Base-by-base conservation (phyloP, 2,329 filamentous ascomycete genomes). In the Venturia effusa region DNA sequence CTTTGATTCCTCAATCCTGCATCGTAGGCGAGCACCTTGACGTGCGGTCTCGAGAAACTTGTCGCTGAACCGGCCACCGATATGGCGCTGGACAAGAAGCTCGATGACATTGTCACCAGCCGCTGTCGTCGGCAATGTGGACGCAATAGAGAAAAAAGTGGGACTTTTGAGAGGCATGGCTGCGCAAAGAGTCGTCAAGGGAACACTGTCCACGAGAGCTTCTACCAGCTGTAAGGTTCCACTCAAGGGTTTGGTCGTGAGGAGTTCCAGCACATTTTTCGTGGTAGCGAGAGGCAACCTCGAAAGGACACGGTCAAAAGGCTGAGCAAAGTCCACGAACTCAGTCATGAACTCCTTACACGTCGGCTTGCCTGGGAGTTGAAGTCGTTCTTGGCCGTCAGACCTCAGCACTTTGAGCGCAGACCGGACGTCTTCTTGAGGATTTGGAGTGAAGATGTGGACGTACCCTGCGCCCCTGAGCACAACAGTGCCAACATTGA, bases 401-500 rank as follows among this genome's bases (percentile, higher is more conserved):
- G 30, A 5, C 61, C 32, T 34, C 8, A 40, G 19, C n/a, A 64
- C 34, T 8, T 57, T 40, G 19, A 69, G 63, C 7, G 65, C 64
- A 55, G 51, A 37, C 19, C 68, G 64, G 8, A 65, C 67, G 55
- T 62, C 59, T 24, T 59, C 32, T 41, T 60, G 43, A 15, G 67
- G 45, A 40, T 68, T 69, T 30, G 61, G 62, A n/a, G 68, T 65
- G 13, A 68, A 66, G 22, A 69, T 51, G 43, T 67, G 63, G 11
- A 69, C 57, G 48, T 67, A 67, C 59, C 43, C 61, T 64, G 68
- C 65, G 15, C 66, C 67, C 10, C 59, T 24, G 54, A 65, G 67
- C 32, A 39, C 22, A 37, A 5, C n/a, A 45, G 59, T 34, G 34
- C 64, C 64, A 22, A 65, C 27, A 27, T 64, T 59, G 10, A 65